Percentiles rank a stretch among this genome's conserved stretches.
phyloP scores from a whole-genome alignment of 2,329 filamentous ascomycete species.

The Sarocladium kiliense region DNA sequence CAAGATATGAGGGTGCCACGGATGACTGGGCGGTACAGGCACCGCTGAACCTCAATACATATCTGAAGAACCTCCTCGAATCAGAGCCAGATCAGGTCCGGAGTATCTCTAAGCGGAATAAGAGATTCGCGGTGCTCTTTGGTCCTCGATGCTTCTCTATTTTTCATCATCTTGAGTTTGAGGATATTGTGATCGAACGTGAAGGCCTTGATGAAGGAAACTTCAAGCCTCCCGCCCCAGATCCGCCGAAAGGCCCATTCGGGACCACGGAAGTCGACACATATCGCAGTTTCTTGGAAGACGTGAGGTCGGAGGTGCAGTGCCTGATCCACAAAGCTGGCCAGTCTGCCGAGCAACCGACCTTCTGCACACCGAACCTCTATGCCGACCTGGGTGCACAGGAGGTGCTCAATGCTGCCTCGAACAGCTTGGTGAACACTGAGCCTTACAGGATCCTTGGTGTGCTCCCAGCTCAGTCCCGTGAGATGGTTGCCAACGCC shows the following conservation, averaged over 20 bases:
- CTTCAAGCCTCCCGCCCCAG: conserved; percentile 28
- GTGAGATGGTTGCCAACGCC: conserved; percentile 31
- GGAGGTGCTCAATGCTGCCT: conserved; percentile 22
- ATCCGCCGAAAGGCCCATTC: conserved; percentile 26
- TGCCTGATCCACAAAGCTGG: conserved; percentile 32
- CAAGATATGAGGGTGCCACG: conserved; percentile 39
- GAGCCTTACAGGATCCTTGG: conserved; percentile 31
- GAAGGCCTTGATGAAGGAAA: conserved; percentile 34
- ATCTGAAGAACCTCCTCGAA: conserved; percentile 44
- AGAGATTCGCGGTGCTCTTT: conserved; percentile 50
- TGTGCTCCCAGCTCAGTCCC: conserved; percentile 29
- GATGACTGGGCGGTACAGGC: conserved; percentile 35
- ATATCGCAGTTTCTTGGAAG: conserved; percentile 43
- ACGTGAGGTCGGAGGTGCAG: conserved; percentile 44
- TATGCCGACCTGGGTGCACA: conserved; percentile 25
- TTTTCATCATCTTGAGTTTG: conserved; percentile 45
- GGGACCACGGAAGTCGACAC: conserved; percentile 33
- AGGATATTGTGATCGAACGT: conserved; percentile 26
- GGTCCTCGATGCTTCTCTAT: conserved; percentile 43
- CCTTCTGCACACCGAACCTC: conserved; percentile 25
- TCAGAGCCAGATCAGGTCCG: conserved; percentile 28
- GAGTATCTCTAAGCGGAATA: conserved; percentile 52
- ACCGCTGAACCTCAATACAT: conserved; percentile 42
- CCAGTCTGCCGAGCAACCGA: conserved; percentile 23
- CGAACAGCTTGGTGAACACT: conserved; percentile 23